These are phyloP conservation scores for Ensete glaucum DNA, from an alignment of 176 grass and related monocot genomes.

Conservation along the genomic window DNA sequence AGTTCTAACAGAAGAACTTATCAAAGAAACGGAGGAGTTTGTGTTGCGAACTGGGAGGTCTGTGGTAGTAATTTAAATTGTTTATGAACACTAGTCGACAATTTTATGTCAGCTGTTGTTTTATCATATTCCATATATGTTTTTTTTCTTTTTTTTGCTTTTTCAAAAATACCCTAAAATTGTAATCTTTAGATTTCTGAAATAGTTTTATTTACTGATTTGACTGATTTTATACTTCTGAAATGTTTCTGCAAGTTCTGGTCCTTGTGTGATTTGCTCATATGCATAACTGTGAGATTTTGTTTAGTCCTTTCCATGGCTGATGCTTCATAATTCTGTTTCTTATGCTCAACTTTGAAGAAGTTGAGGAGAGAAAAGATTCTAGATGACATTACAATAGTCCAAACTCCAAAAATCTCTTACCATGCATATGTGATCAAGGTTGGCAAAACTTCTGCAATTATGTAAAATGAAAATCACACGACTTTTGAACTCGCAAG, in stretches of 20 bases:
- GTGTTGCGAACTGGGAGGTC: slow-evolving; percentile 91
- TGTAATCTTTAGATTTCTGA: too few species aligned
- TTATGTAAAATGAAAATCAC: too few species aligned
- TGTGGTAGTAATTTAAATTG: not conserved
- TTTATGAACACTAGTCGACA: not conserved
- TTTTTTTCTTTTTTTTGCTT: slow-evolving; percentile 1
- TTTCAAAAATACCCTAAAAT: too few species aligned
- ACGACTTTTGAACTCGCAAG: too few species aligned
- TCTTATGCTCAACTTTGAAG: too few species aligned
- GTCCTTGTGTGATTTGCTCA: not conserved
- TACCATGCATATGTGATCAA: too few species aligned
- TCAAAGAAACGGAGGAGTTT: slow-evolving; percentile 97
- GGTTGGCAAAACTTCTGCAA: too few species aligned
- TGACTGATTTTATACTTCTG: not conserved
- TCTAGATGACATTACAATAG: too few species aligned
- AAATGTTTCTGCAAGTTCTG: not conserved
- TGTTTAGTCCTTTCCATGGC: not conserved
- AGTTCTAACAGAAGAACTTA: slow-evolving; percentile 92
- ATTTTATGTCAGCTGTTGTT: slow-evolving; percentile 1
- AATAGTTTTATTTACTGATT: too few species aligned
- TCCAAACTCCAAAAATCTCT: too few species aligned
- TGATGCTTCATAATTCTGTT: not conserved
- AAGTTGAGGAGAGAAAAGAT: too few species aligned
- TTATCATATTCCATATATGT: slow-evolving; percentile 6
- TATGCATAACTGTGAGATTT: not conserved